These are phyloP conservation scores for Aspergillus udagawae DNA, from an alignment of 2,329 filamentous ascomycete species.

Conservation along the genomic window DNA sequence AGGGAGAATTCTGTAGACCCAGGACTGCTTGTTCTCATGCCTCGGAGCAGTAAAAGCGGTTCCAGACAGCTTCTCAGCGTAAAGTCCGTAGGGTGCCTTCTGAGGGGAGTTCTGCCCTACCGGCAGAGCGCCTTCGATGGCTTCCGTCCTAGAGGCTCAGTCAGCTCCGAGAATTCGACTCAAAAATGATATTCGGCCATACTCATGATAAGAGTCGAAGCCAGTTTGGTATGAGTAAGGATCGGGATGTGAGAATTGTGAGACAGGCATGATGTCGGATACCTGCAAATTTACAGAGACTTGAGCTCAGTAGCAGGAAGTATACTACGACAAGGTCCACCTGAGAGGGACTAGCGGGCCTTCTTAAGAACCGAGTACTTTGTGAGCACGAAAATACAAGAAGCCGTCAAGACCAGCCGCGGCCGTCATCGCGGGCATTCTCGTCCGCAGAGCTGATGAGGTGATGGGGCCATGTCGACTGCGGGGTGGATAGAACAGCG, in stretches of 20 bases:
- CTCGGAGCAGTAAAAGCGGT: slow-evolving; percentile 68
- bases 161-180: slow-evolving; percentile 10
- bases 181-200: slow-evolving; percentile 27
- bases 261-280: slow-evolving; percentile 55
- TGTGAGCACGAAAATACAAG: background rate
- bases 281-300: background rate
- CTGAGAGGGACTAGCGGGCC: background rate
- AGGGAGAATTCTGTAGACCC: slow-evolving; percentile 68
- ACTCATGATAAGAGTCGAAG: slow-evolving; percentile 76
- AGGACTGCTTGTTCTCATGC: slow-evolving; percentile 65
- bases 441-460: background rate
- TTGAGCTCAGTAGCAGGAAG: background rate
- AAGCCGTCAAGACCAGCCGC: background rate
- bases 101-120: slow-evolving; percentile 77
- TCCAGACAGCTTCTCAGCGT: slow-evolving; percentile 74
- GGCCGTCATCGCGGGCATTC: slow-evolving; percentile 7
- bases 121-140: slow-evolving; percentile 68
- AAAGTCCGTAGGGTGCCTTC: slow-evolving; percentile 72
- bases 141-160: slow-evolving; percentile 60
- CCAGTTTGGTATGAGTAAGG: slow-evolving; percentile 76
- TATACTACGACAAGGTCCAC: background rate
- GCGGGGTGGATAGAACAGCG: slow-evolving; percentile 4
- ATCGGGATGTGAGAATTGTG: slow-evolving; percentile 59
- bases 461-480: background rate
- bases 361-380: background rate